These are phyloP conservation scores for Populus simonii DNA, from an alignment of 345 rosid genomes.

Conservation along the genomic window DNA sequence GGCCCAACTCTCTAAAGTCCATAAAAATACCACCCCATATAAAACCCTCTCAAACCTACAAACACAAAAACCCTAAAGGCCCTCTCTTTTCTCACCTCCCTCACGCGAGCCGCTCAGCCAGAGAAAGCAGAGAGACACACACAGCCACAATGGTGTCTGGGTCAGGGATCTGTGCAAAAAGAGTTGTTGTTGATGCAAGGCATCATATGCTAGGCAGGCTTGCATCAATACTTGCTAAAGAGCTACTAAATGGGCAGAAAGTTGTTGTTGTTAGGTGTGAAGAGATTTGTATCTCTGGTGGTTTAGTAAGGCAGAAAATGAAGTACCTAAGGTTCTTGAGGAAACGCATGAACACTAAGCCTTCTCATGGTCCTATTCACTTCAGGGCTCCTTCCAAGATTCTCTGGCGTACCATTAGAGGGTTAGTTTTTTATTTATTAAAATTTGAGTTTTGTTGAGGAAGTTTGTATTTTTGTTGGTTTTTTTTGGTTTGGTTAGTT, in stretches of 20 bases:
- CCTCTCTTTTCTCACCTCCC: background rate
- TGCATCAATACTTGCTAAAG: slow-evolving; percentile 30
- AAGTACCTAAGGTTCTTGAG: slow-evolving; percentile 26
- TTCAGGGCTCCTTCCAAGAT: slow-evolving; percentile 39
- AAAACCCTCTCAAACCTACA: background rate
- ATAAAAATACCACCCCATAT: background rate
- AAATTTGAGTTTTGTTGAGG: background rate
- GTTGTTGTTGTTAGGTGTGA: slow-evolving; percentile 38
- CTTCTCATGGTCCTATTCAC: slow-evolving; percentile 41
- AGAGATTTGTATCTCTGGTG: slow-evolving; percentile 33
- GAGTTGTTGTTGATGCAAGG: slow-evolving; percentile 26
- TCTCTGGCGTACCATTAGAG: slow-evolving; percentile 36
- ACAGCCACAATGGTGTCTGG: slow-evolving; percentile 20
- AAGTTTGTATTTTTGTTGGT: background rate
- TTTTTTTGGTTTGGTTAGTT: background rate
- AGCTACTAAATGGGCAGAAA: slow-evolving; percentile 36
- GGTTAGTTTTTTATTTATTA: slow-evolving; percentile 11
- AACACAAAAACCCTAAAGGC: slow-evolving; percentile 11
- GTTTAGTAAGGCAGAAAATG: slow-evolving; percentile 28
- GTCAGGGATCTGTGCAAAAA: slow-evolving; percentile 25
- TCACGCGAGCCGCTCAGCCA: slow-evolving; percentile 4
- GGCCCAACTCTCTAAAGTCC: background rate
- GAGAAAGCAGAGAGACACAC: background rate
- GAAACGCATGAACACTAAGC: slow-evolving; percentile 35
- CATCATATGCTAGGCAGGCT: slow-evolving; percentile 29